Evolutionary conservation across 352 stramenopile species (phyloP).

Genomic region (Globisporangium abappressorium): DNA sequence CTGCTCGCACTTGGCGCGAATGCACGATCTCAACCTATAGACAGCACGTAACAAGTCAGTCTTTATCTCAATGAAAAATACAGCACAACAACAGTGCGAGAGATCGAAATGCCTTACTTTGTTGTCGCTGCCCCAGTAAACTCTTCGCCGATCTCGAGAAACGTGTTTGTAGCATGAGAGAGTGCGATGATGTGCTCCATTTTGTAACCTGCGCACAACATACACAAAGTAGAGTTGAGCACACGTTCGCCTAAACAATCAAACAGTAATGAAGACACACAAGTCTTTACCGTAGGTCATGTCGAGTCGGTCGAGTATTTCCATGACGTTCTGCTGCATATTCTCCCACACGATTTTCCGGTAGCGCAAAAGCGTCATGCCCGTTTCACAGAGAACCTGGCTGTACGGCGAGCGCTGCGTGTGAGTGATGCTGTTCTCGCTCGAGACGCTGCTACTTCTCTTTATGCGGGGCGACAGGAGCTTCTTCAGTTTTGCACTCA

Average conservation of each 20-base stretch:
- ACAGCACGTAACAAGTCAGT: background rate
- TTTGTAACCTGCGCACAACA: constrained; percentile 57
- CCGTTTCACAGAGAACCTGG: constrained; percentile 71
- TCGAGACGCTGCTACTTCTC: constrained; percentile 33
- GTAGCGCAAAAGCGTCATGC: constrained; percentile 75
- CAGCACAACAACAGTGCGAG: background rate
- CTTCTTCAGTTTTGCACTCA: constrained; percentile 18
- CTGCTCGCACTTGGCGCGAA: constrained; percentile 79
- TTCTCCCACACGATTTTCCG: constrained; percentile 86
- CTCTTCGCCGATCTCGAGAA: constrained; percentile 84
- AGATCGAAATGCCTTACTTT: constrained; percentile 36
- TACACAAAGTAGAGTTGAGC: background rate
- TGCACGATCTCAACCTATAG: constrained; percentile 52
- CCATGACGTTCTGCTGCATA: constrained; percentile 77
- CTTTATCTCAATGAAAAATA: background rate
- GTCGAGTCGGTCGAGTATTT: constrained; percentile 69
- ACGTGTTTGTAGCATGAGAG: constrained; percentile 65
- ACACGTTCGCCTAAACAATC: background rate
- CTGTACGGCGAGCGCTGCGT: constrained; percentile 47
- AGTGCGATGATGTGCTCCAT: constrained; percentile 87
- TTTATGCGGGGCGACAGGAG: constrained; percentile 28
- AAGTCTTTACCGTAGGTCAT: constrained; percentile 55
- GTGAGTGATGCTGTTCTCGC: constrained; percentile 14
- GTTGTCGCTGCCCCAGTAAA: constrained; percentile 70
- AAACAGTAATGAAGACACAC: background rate